A percentile compares a stretch with the other conserved stretches of the same genome.
phyloP scores from a whole-genome alignment of 352 stramenopile species.

The Aphanomyces euteiches region DNA sequence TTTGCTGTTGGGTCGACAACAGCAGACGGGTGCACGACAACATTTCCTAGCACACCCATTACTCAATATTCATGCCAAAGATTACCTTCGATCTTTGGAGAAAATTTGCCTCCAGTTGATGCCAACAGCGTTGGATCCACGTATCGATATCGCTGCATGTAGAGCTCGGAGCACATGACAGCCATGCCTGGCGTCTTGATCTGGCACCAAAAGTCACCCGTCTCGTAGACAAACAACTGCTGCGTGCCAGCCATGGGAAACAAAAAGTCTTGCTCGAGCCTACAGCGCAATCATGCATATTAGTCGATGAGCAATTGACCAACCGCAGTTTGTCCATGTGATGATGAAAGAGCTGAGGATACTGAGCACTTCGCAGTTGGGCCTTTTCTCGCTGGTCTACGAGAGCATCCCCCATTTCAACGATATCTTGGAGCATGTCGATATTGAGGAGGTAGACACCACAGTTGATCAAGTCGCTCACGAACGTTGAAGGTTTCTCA shows the following conservation, averaged over 20 bases:
- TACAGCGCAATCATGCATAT: conserved; percentile 30
- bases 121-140: conserved; percentile 82
- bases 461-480: conserved; percentile 89
- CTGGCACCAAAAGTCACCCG: conserved; percentile 87
- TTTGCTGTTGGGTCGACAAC: conserved; percentile 83
- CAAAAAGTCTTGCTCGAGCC: conserved; percentile 81
- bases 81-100: conserved; percentile 69
- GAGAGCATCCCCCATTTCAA: conserved; percentile 70
- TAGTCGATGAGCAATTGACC: conserved; percentile 3
- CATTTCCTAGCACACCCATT: conserved; percentile 42
- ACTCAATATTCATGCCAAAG: neutral
- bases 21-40: conserved; percentile 73
- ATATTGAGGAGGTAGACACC: conserved; percentile 86
- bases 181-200: conserved; percentile 89
- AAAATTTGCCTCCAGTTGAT: conserved; percentile 73
- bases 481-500: conserved; percentile 86
- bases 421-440: conserved; percentile 70
- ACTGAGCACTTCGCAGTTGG: conserved; percentile 44
- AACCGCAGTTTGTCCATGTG: conserved; percentile 80
- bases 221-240: conserved; percentile 72
- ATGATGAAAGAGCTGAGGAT: conserved; percentile 85
- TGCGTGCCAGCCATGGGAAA: conserved; percentile 74
- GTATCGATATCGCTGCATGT: conserved; percentile 89
- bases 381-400: conserved; percentile 68
- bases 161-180: conserved; percentile 86